Base-by-base conservation (phyloP, 1,284 basidiomycete species). In the Neolentinus lepideus region DNA sequence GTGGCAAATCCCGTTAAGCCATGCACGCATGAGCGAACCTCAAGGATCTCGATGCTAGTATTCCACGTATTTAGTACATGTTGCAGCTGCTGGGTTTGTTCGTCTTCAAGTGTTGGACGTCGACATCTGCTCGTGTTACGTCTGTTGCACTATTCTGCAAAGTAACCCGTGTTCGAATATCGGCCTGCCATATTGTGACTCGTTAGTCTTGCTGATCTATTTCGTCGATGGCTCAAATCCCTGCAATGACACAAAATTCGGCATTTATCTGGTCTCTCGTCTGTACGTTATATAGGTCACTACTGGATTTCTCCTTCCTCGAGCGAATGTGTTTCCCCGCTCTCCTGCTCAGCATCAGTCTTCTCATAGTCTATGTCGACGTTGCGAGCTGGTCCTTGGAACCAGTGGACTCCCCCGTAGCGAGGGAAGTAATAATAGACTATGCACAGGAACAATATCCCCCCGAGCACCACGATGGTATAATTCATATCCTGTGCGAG, bases 361-460 rank as follows among this genome's bases (percentile, higher is more conserved):
- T 47, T 25, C 45, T 47, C 24, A 11, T 47, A 19, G 45, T 47
- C 24, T 21, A 25, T 47, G n/a, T 46, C 43, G 24, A 46, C 16
- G 10, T 19, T 46, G 6, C 6, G 6, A 16, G 16, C 33, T n/a
- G 85, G 85, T 1, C 84, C 84, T 3, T 68, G 77, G 64, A 88
- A 88, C 85, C 85, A 88, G 61, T 84, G 70, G 24, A 77, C 73
- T 1, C 85, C 85, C 2, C 86, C 85, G 52, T 86, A 86, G 33
- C 75, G 71, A 1, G 87, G 87, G 60, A 81, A 74, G 65, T 83
- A 86, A 63, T 82, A 89, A 74, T 81, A 87, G 1, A 75, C 50
- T 21, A 86, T 59, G 3, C 82, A 82, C 21, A 84, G 69, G 1
- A 72, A 45, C 52, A 88, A 66, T 8, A 79, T 75, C 4, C 82